Base-by-base conservation (phyloP, 1,284 basidiomycete species). In the Papiliotrema fonsecae region DNA sequence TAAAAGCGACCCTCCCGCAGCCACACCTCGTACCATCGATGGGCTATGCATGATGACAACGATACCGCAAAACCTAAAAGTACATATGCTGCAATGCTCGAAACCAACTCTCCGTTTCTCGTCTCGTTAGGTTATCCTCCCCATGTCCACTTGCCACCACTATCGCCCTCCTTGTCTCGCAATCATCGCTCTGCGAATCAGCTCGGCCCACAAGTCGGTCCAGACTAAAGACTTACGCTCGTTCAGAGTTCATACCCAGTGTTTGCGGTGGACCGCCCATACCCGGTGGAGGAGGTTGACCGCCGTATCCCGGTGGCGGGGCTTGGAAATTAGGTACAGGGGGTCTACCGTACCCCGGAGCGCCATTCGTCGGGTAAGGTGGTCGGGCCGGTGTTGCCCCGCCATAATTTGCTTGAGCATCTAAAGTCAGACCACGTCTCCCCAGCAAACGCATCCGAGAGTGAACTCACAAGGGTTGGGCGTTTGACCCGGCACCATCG, bases 161-260 rank as follows among this genome's bases (percentile, higher is more conserved):
- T n/a, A n/a, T n/a, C n/a, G n/a, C 32, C 60, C 53, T 7, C 57
- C 61, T 45, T 64, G 64, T 48, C 64, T 50, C 6, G 56, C 57
- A 3, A 66, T 31, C 62, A 64, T 64, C 35, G 64, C 64, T 31
- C 62, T 64, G 30, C 3, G 4, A 19, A 42, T 55, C 47, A 50
- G 47, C 43, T 22, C 36, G n/a, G n/a, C n/a, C n/a, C n/a, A n/a
- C n/a, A n/a, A n/a, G n/a, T 24, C 14, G 7, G 25, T 6, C 18
- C 6, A 27, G 16, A 21, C 9, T 6, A n/a, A n/a, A n/a, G n/a
- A 65, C 62, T 61, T 50, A 65, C 62, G 65, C 65, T 58, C 65
- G 31, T 25, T 68, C 65, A 4, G 65, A 54, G 38, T 66, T 68
- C 53, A 68, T 65, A 6, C 63, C 61, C 24, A 40, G 7, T 3